Percentiles rank a stretch among this genome's conserved stretches.
Conservation (phyloP, 805 yeast species). For the Lachancea meyersii region DNA sequence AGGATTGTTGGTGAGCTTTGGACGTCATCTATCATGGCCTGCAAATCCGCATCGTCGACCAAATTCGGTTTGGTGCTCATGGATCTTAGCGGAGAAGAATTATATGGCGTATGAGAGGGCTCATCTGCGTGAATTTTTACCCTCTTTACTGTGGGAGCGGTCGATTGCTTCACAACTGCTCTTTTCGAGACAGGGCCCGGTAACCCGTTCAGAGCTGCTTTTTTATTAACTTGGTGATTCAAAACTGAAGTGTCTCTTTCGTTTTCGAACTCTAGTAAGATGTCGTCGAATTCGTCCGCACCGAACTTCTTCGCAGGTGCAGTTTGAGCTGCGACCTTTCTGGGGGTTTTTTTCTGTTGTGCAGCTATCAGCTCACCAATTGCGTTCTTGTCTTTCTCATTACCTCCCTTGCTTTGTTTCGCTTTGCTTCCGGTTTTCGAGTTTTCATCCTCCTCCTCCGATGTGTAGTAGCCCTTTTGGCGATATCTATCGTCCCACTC, state of each 20-base stretch:
- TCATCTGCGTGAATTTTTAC: conserved; percentile 2
- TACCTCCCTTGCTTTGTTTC: conserved; percentile 17
- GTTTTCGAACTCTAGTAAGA: conserved; percentile 47
- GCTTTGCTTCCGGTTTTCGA: conserved; percentile 13
- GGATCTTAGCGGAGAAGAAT: conserved; percentile 1
- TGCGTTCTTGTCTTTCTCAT: conserved; percentile 14
- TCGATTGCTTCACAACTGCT: neutral
- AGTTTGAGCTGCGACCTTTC: conserved; percentile 31
- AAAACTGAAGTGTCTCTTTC: neutral
- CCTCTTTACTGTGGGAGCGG: conserved; percentile 1
- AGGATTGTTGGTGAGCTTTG: conserved; percentile 21
- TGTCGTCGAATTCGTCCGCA: conserved; percentile 59
- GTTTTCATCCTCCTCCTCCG: conserved; percentile 40
- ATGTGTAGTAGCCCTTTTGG: conserved; percentile 50
- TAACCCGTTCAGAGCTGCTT: neutral
- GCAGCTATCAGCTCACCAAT: conserved; percentile 45
- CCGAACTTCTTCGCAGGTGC: conserved; percentile 37
- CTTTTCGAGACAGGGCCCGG: neutral
- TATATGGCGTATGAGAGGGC: neutral
- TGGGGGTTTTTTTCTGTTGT: conserved; percentile 47
- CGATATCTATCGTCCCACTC: conserved; percentile 66
- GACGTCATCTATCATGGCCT: conserved; percentile 17
- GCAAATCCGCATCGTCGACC: conserved; percentile 9
- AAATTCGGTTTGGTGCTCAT: neutral
- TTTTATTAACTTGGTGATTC: neutral